phyloP scores from a whole-genome alignment of 352 stramenopile species.

The Aphanomyces euteiches region DNA sequence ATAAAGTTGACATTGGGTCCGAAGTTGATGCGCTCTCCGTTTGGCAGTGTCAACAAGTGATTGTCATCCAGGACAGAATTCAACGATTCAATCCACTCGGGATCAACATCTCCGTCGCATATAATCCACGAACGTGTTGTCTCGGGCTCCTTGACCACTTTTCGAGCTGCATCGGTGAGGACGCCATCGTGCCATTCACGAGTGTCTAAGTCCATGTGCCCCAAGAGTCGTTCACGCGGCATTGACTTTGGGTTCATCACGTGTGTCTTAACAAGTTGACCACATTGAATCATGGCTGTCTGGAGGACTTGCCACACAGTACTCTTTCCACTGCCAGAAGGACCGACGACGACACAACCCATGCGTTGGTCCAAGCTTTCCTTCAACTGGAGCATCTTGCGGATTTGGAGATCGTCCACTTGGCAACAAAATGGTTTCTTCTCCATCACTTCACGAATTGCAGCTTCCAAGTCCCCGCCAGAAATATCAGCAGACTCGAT shows the following conservation, averaged over 20 bases:
- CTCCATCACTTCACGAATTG: constrained; percentile 88
- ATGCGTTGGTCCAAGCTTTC: constrained; percentile 93
- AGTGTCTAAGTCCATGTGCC: constrained; percentile 94
- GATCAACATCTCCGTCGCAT: constrained; percentile 94
- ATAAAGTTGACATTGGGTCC: constrained; percentile 95
- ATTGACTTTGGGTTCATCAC: constrained; percentile 97
- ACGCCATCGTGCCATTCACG: constrained; percentile 95
- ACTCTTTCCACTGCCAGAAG: constrained; percentile 90
- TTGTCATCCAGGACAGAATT: constrained; percentile 97
- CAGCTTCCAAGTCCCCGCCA: constrained; percentile 71
- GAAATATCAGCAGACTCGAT: constrained; percentile 76
- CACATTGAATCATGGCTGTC: constrained; percentile 77
- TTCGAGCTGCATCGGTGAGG: constrained; percentile 87
- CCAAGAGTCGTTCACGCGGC: constrained; percentile 85
- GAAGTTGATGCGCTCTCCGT: constrained; percentile 95
- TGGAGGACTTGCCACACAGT: constrained; percentile 93
- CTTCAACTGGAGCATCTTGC: constrained; percentile 95
- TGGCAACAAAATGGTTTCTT: constrained; percentile 85
- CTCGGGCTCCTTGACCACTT: constrained; percentile 87
- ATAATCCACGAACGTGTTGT: constrained; percentile 92
- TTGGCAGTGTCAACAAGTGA: constrained; percentile 93
- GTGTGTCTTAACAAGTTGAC: constrained; percentile 86
- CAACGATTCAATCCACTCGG: constrained; percentile 95
- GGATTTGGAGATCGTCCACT: constrained; percentile 87
- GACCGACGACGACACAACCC: constrained; percentile 92